Percentiles rank a stretch among this genome's conserved stretches.
Evolutionary conservation across 169 alveolate species (phyloP).

Genomic region (Plasmodium gaboni): DNA sequence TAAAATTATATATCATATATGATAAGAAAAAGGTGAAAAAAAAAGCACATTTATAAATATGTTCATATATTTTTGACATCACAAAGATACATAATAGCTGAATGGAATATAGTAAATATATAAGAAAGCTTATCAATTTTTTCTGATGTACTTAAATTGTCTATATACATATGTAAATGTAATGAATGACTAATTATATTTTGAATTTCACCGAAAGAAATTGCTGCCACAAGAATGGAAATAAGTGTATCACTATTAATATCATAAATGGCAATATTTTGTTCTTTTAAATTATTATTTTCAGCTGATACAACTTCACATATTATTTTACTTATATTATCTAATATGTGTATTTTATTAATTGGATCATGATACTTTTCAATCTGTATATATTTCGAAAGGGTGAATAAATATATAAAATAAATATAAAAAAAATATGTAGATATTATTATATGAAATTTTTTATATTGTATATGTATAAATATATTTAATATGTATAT

Average conservation of each 20-base stretch:
- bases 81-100: conserved; percentile 73
- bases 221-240: conserved; percentile 49
- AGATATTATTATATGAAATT: too few species aligned
- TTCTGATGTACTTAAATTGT: conserved; percentile 61
- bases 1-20: not conserved
- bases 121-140: conserved; percentile 76
- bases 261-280: conserved; percentile 43
- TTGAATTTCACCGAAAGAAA: conserved; percentile 60
- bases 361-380: conserved; percentile 65
- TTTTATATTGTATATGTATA: too few species aligned
- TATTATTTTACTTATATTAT: conserved; percentile 63
- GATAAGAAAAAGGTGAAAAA: not conserved
- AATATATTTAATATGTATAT: too few species aligned
- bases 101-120: conserved; percentile 71
- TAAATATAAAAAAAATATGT: not conserved
- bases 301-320: conserved; percentile 57
- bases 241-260: conserved; percentile 70
- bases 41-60: conserved; percentile 1
- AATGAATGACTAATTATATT: conserved; percentile 69
- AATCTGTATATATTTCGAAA: conserved; percentile 20
- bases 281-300: conserved; percentile 33
- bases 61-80: conserved; percentile 42
- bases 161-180: conserved; percentile 76
- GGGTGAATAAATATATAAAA: too few species aligned
- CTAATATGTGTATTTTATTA: conserved; percentile 62